Percentiles rank a stretch among this genome's conserved stretches.
Evolutionary conservation across 768 basidiomycete genomes (phyloP).

Genomic region (Mycena sanguinolenta): DNA sequence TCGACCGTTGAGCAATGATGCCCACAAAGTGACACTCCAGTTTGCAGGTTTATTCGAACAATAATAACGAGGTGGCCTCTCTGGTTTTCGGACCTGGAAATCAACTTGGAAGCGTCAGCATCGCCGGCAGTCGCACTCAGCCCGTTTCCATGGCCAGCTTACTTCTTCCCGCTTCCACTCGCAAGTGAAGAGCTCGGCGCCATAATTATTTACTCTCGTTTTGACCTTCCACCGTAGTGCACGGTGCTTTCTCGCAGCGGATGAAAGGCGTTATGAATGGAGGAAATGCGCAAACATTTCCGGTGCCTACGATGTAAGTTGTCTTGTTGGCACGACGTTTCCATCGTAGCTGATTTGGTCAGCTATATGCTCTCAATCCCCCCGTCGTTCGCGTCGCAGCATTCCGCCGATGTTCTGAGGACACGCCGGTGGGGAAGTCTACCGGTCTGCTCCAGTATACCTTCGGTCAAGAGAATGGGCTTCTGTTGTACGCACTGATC

Average conservation of each 20-base stretch:
- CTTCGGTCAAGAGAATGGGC: constrained; percentile 70
- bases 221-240: constrained; percentile 54
- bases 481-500: constrained; percentile 74
- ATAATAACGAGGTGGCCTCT: constrained; percentile 63
- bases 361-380: constrained; percentile 60
- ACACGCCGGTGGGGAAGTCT: constrained; percentile 72
- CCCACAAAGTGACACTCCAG: constrained; percentile 9
- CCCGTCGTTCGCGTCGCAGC: constrained; percentile 66
- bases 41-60: constrained; percentile 60
- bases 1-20: neutral
- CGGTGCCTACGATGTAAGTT: constrained; percentile 75
- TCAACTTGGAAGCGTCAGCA: constrained; percentile 66
- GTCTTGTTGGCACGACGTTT: constrained; percentile 36
- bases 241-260: constrained; percentile 69
- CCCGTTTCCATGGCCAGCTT: constrained; percentile 70
- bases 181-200: constrained; percentile 55
- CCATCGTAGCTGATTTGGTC: constrained; percentile 13
- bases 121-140: constrained; percentile 66
- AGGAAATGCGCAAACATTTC: constrained; percentile 62
- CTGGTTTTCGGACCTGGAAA: constrained; percentile 68
- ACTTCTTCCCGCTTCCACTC: constrained; percentile 65
- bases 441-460: constrained; percentile 75
- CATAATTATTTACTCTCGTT: constrained; percentile 25
- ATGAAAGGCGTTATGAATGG: constrained; percentile 77
- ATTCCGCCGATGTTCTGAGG: constrained; percentile 66